Base-by-base conservation (phyloP, 129 eudicot genomes). In the Dittrichia graveolens region DNA sequence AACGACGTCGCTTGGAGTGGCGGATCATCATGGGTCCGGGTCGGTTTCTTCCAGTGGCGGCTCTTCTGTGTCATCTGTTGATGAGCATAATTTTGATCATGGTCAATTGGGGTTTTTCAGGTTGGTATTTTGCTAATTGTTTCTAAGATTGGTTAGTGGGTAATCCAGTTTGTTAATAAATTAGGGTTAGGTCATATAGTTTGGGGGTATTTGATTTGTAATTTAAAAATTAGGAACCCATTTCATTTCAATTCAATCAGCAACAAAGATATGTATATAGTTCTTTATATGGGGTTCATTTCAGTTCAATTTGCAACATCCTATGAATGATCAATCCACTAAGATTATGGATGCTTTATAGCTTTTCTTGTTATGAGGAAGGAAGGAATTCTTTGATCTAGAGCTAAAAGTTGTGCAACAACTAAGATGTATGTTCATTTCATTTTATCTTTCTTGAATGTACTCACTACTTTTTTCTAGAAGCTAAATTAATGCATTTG, bases 31-130 rank as follows among this genome's bases (percentile, higher is more conserved):
- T 48, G 74, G 48, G 46, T 67, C 72, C n/a, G 85, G 85, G 43
- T 88, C 99, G 55, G 85, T 66, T 9, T 90, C 96, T 0, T 95
- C 99, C 0, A 95, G 99, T 78, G 89, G 80, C 8, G 85, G 97
- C 69, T 95, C 96, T 0, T 90, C 96, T 37, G 91, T 84, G 14
- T 94, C 97, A 13, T 84, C 94, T 43, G 87, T 83, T 73, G 99
- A 88, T 66, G 79, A 75, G 1, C 58, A 41, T 44, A 78, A 61
- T 79, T 1, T 57, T 64, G 91, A 91, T 85, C 92, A 78, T 18
- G 54, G 73, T 55, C 96, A 78, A 47, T 78, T 78, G 64, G 78
- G 75, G 37, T 19, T 77, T 81, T 79, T 69, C 81, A 90, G 96
- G 99, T 94, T 40, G 35, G 81, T 83, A 0, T 7, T 14, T 50